These are phyloP conservation scores for Cladophialophora bantiana DNA, from an alignment of 2,329 filamentous ascomycete species.

Conservation along the genomic window DNA sequence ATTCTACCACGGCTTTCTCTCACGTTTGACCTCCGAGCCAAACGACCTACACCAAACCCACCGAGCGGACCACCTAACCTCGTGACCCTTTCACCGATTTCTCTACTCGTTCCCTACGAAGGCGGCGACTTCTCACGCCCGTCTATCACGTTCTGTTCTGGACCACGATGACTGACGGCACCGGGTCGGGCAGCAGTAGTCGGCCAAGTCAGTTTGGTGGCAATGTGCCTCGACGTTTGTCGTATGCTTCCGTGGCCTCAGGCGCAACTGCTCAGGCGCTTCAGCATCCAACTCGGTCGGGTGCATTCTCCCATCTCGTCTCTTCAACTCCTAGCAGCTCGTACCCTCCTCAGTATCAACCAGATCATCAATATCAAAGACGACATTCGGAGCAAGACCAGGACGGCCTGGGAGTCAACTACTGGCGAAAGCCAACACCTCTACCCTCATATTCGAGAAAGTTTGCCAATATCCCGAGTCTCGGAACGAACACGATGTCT, in stretches of 20 bases:
- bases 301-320: constrained; percentile 44
- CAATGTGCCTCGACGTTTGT: constrained; percentile 57
- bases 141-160: background rate
- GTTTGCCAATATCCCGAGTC: constrained; percentile 48
- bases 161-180: constrained; percentile 32
- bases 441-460: constrained; percentile 58
- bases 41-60: constrained; percentile 13
- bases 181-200: constrained; percentile 26
- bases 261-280: constrained; percentile 53
- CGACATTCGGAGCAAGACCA: constrained; percentile 53
- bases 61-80: constrained; percentile 19
- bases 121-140: background rate
- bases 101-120: constrained; percentile 1
- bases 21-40: constrained; percentile 7
- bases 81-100: constrained; percentile 23
- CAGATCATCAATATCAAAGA: constrained; percentile 46
- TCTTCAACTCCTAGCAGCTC: constrained; percentile 45
- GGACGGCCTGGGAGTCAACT: constrained; percentile 55
- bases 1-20: constrained; percentile 1
- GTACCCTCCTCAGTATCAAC: constrained; percentile 47
- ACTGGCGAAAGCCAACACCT: constrained; percentile 52
- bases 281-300: constrained; percentile 52
- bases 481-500: constrained; percentile 39
- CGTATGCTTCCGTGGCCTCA: constrained; percentile 68
- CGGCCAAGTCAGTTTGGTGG: constrained; percentile 27